A percentile compares a stretch with the other conserved stretches of the same genome.
phyloP scores from a whole-genome alignment of 2,329 filamentous ascomycete genomes.

The Colletotrichum falcatum region DNA sequence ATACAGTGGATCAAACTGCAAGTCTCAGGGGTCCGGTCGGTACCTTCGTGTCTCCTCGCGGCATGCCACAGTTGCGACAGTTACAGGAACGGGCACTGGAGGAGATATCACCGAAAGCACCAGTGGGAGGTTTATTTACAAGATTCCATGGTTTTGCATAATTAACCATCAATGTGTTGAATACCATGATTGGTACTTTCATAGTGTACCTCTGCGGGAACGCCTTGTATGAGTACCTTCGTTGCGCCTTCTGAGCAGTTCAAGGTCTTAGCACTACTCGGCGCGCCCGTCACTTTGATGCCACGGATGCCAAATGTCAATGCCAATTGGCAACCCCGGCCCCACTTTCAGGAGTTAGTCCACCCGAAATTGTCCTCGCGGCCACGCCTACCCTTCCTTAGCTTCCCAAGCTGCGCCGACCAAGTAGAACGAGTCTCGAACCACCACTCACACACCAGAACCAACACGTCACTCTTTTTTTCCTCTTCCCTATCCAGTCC shows the following conservation, averaged over 20 bases:
- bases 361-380: conserved; percentile 9
- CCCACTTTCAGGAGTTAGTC: conserved; percentile 12
- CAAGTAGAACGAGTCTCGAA: conserved; percentile 12
- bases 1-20: conserved; percentile 22
- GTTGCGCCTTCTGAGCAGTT: conserved; percentile 13
- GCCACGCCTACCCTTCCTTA: conserved; percentile 18
- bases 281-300: conserved; percentile 21
- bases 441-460: conserved; percentile 14
- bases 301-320: too few relatives aligned
- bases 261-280: conserved; percentile 27
- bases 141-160: too few relatives aligned
- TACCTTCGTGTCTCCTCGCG: neutral
- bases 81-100: too few relatives aligned
- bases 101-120: too few relatives aligned
- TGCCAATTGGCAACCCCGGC: neutral
- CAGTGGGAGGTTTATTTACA: too few relatives aligned
- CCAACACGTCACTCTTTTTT: conserved; percentile 19
- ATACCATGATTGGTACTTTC: too few relatives aligned
- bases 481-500: neutral
- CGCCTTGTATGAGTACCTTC: too few relatives aligned
- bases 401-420: conserved; percentile 3
- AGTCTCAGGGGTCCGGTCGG: conserved; percentile 28
- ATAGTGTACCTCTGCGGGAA: too few relatives aligned
- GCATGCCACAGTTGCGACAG: too few relatives aligned
- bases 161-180: too few relatives aligned